phyloP scores from a whole-genome alignment of 768 basidiomycete species.

The Lactarius vividus region DNA sequence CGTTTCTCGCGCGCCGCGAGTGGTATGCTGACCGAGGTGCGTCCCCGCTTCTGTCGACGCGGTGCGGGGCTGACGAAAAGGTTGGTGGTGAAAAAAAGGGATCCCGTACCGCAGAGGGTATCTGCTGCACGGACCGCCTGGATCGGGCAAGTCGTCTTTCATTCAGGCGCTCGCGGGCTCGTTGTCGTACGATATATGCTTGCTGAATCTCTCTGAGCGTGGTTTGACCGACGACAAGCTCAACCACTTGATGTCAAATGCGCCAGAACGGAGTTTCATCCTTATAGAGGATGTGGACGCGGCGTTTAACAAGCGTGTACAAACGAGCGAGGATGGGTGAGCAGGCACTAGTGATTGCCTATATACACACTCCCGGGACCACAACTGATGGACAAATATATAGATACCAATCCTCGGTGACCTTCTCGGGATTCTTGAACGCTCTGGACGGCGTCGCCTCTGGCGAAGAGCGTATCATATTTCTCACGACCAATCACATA shows the following conservation, averaged over 20 bases:
- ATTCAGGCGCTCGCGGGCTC: slow-evolving; percentile 96
- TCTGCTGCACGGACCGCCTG: slow-evolving; percentile 92
- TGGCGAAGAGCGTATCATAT: slow-evolving; percentile 95
- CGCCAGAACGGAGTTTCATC: slow-evolving; percentile 90
- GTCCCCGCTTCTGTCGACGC: slow-evolving; percentile 27
- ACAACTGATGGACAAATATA: slow-evolving; percentile 17
- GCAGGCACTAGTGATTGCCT: slow-evolving; percentile 29
- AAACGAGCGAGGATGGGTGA: slow-evolving; percentile 90
- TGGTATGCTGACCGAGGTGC: slow-evolving; percentile 97
- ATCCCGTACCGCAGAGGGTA: slow-evolving; percentile 98
- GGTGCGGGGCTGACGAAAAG: slow-evolving; percentile 3
- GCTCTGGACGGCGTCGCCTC: slow-evolving; percentile 97
- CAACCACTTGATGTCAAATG: slow-evolving; percentile 88
- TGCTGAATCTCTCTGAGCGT: slow-evolving; percentile 93
- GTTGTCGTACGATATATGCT: slow-evolving; percentile 91
- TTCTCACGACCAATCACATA: slow-evolving; percentile 98
- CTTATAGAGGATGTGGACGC: slow-evolving; percentile 97
- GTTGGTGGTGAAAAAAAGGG: slow-evolving; percentile 45
- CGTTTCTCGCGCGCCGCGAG: slow-evolving; percentile 77
- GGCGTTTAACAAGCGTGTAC: slow-evolving; percentile 90
- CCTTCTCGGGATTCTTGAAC: slow-evolving; percentile 96
- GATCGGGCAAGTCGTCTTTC: slow-evolving; percentile 97
- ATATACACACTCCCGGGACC: background rate
- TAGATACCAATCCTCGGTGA: slow-evolving; percentile 92
- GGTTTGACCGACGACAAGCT: slow-evolving; percentile 97